Evolutionary conservation across 768 basidiomycete genomes (phyloP).

Genomic region (Leccinum subgranulosum): DNA sequence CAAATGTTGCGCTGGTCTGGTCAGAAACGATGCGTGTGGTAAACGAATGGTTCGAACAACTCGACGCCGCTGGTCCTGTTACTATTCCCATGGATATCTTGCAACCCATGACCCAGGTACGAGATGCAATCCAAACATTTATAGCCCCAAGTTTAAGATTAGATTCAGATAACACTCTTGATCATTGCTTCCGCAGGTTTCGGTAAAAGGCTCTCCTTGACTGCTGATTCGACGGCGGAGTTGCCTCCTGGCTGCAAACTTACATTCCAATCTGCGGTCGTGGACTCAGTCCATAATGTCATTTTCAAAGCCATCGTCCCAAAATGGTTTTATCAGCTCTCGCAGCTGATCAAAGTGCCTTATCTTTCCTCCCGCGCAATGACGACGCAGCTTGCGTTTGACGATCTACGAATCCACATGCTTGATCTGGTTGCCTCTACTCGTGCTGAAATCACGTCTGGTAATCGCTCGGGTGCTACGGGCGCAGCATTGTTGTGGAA

Average conservation of each 20-base stretch:
- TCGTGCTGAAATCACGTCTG: constrained; percentile 33
- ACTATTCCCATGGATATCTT: constrained; percentile 19
- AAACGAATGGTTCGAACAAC: constrained; percentile 42
- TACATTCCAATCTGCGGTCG: constrained; percentile 37
- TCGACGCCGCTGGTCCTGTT: constrained; percentile 27
- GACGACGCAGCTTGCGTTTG: constrained; percentile 32
- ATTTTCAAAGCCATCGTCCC: constrained; percentile 33
- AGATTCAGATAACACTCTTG: constrained; percentile 34
- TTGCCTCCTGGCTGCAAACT: constrained; percentile 31
- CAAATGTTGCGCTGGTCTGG: constrained; percentile 50
- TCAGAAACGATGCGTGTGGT: constrained; percentile 38
- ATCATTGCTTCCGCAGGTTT: constrained; percentile 42
- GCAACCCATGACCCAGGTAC: constrained; percentile 13
- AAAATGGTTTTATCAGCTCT: constrained; percentile 28
- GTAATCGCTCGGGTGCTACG: constrained; percentile 16
- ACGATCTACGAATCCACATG: constrained; percentile 40
- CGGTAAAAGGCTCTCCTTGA: constrained; percentile 36
- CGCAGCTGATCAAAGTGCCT: constrained; percentile 31
- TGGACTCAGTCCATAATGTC: constrained; percentile 18
- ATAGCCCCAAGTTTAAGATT: not conserved
- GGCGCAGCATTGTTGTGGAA: constrained; percentile 42
- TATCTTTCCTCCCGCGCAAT: constrained; percentile 32
- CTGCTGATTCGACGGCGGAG: constrained; percentile 25
- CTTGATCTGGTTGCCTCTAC: constrained; percentile 39
- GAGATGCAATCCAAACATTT: not conserved